Conservation (phyloP, 78 protist species). For the Pigoraptor vietnamica region DNA sequence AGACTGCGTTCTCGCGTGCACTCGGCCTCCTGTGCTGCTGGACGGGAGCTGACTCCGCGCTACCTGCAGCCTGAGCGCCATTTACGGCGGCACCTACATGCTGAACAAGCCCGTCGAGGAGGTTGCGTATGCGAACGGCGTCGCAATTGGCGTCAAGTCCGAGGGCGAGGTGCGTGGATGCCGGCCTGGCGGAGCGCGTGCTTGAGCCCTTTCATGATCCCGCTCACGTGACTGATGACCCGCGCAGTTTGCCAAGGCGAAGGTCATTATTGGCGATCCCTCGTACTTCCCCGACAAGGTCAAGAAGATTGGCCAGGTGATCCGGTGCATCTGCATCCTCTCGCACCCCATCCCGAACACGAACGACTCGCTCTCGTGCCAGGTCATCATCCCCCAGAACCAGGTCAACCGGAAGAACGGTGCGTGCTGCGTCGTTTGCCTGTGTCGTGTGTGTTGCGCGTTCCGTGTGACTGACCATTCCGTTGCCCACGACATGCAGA, state of each 20-base stretch:
- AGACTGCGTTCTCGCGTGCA: background rate
- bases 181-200: too few relatives aligned
- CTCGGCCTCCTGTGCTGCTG: background rate
- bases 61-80: conserved; percentile 90
- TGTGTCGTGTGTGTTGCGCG: background rate
- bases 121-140: conserved; percentile 77
- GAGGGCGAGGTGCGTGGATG: conserved; percentile 57
- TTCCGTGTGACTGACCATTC: background rate
- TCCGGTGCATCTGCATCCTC: conserved; percentile 93
- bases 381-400: conserved; percentile 92
- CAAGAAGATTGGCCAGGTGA: conserved; percentile 62
- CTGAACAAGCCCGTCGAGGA: conserved; percentile 84
- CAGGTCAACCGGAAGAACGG: conserved; percentile 67
- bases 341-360: conserved; percentile 81
- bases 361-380: conserved; percentile 61
- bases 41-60: too few relatives aligned
- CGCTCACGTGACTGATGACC: background rate
- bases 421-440: background rate
- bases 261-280: conserved; percentile 90
- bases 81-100: conserved; percentile 98
- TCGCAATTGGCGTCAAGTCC: conserved; percentile 74
- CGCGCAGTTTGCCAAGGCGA: conserved; percentile 29
- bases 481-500: background rate
- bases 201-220: background rate
- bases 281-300: conserved; percentile 92